phyloP scores from a whole-genome alignment of 352 stramenopile genomes.

The Phytopythium chamaehyphon region DNA sequence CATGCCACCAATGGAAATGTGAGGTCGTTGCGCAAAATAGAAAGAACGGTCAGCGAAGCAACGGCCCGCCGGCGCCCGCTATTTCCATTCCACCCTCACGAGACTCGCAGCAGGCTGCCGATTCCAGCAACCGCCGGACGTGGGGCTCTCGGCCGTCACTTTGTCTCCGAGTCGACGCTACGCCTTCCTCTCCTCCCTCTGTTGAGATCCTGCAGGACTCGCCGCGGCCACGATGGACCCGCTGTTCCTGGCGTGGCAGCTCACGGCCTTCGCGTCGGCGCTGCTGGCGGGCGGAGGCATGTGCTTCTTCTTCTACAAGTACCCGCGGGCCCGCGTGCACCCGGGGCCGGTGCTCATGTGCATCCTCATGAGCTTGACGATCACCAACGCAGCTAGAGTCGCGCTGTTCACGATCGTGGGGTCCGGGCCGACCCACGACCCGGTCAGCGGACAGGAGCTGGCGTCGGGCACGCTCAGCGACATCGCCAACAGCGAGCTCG shows the following conservation, averaged over 20 bases:
- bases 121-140: too few species aligned
- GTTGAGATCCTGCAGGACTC: too few species aligned
- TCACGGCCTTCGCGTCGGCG: slow-evolving; percentile 56
- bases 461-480: slow-evolving; percentile 48
- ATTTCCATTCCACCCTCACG: too few species aligned
- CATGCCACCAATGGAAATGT: too few species aligned
- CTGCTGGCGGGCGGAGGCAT: slow-evolving; percentile 48
- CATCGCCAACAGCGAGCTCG: slow-evolving; percentile 57
- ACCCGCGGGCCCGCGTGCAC: slow-evolving; percentile 51
- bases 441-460: too few species aligned
- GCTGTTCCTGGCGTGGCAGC: slow-evolving; percentile 73
- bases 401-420: slow-evolving; percentile 46
- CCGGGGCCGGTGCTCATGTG: slow-evolving; percentile 72
- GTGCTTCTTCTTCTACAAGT: slow-evolving; percentile 72
- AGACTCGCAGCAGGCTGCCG: too few species aligned
- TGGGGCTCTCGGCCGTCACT: too few species aligned
- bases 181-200: too few species aligned
- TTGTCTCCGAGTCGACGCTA: too few species aligned
- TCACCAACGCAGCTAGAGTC: slow-evolving; percentile 66
- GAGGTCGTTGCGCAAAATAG: too few species aligned
- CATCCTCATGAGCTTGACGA: slow-evolving; percentile 65
- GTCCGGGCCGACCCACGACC: neutral
- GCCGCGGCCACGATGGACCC: slow-evolving; percentile 26
- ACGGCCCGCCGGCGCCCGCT: too few species aligned
- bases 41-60: too few species aligned